Percentiles rank a stretch among this genome's conserved stretches.
Evolutionary conservation across 2,329 filamentous ascomycete species (phyloP).

Genomic region (Penicillium vulpinum): DNA sequence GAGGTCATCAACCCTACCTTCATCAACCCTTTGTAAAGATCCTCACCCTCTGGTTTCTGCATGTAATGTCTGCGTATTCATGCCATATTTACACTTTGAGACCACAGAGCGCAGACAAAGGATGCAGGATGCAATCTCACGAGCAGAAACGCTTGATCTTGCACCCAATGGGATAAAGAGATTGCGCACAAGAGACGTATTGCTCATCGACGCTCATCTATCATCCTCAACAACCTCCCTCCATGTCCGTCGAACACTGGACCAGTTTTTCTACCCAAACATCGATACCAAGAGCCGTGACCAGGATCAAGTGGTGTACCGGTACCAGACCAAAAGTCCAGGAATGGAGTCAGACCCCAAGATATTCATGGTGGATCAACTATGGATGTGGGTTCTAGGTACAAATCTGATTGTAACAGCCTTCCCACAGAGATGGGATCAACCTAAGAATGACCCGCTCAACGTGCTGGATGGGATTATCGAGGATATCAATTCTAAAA

Average conservation of each 20-base stretch:
- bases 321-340: conserved; percentile 52
- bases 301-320: conserved; percentile 64
- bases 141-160: conserved; percentile 29
- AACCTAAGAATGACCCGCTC: conserved; percentile 62
- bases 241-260: conserved; percentile 63
- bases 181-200: conserved; percentile 34
- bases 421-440: conserved; percentile 45
- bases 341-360: conserved; percentile 51
- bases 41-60: conserved; percentile 17
- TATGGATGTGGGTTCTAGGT: conserved; percentile 65
- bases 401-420: conserved; percentile 58
- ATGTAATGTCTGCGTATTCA: conserved; percentile 47
- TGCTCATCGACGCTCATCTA: conserved; percentile 41
- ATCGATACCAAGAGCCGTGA: conserved; percentile 60
- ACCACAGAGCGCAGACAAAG: conserved; percentile 55
- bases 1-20: conserved; percentile 25
- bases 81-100: conserved; percentile 68
- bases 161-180: conserved; percentile 29
- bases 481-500: conserved; percentile 66
- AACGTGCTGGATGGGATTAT: conserved; percentile 63
- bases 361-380: conserved; percentile 68
- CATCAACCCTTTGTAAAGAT: conserved; percentile 41
- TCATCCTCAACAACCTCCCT: conserved; percentile 38
- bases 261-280: conserved; percentile 67
- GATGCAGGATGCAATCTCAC: conserved; percentile 58